Percentiles rank a stretch among this genome's conserved stretches.
phyloP scores from a whole-genome alignment of 208 protist genomes.

The Crithidia expoeki region DNA sequence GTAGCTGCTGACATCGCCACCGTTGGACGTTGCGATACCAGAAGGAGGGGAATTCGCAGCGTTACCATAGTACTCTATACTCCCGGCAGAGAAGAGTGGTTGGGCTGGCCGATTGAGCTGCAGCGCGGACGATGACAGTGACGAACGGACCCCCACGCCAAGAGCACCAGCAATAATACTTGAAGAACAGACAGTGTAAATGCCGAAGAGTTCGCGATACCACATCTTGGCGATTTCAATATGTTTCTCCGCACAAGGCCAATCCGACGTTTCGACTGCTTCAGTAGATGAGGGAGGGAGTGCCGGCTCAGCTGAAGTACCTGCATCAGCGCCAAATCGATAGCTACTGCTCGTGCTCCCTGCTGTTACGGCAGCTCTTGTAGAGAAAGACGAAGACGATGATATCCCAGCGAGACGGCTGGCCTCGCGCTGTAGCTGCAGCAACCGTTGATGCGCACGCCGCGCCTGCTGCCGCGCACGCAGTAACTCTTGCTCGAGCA shows the following conservation, averaged over 20 bases:
- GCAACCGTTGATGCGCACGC: constrained; percentile 28
- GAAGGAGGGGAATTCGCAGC: constrained; percentile 20
- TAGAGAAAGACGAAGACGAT: background rate
- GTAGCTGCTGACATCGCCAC: background rate
- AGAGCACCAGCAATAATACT: background rate
- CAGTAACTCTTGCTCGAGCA: constrained; percentile 32
- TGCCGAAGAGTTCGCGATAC: constrained; percentile 58
- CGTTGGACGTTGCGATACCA: background rate
- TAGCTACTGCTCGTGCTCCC: no score
- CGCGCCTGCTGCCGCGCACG: constrained; percentile 25
- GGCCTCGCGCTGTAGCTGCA: constrained; percentile 46
- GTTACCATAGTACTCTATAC: constrained; percentile 24
- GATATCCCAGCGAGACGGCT: constrained; percentile 15
- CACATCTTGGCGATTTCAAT: constrained; percentile 48
- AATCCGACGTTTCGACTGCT: constrained; percentile 9
- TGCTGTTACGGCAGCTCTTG: no score
- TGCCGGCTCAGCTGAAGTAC: no score
- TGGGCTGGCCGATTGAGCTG: constrained; percentile 25
- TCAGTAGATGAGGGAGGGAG: no score
- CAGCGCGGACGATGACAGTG: constrained; percentile 10
- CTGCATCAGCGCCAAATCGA: no score
- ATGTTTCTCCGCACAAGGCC: constrained; percentile 35
- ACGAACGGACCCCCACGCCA: background rate
- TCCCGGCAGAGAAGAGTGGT: constrained; percentile 13
- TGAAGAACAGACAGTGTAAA: constrained; percentile 31